Base-by-base conservation (phyloP, 2,329 filamentous ascomycete species). In the Scopulariopsis brevicaulis region DNA sequence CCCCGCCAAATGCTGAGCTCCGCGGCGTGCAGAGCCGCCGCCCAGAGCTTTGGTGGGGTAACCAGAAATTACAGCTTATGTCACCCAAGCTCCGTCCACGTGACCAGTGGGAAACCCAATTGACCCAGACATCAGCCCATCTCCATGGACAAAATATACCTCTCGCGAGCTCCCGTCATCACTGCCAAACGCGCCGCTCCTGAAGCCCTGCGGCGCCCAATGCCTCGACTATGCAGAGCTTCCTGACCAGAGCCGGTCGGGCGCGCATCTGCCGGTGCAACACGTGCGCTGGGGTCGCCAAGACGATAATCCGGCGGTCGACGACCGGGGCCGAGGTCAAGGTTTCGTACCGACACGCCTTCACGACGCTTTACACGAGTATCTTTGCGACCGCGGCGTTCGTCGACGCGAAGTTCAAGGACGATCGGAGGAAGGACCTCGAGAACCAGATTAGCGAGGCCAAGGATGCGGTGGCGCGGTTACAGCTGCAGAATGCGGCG, bases 351-450 rank as follows among this genome's bases (percentile, higher is more conserved):
- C 71, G 77, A 69, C 74, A 84, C 70, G 62, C 84, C 60, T 77
- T 86, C 66, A 88, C 85, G 25, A 81, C 86, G 46, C 81, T 79
- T 67, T 89, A 89, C 65, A 85, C 85, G 28, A 81, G 83, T 37
- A 79, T 86, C 57, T 80, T 88, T 64, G 85, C 83, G 5, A 81
- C 82, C 2, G 85, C 84, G 1, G 78, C 84, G 12, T 73, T 86
- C 3, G 72, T 81, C 34, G 87, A 90, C 67, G 80, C 81, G 6
- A 73, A 75, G 32, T 68, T 72, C 34, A 89, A 89, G 66, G 75
- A 81, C 57, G 73, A 74, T 48, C 75, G 82, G 61, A 76, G 80
- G 53, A 75, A 74, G 61, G 78, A 85, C 62, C 81, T 87, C 73
- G 84, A 90, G 58, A 67, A 70, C 22, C 79, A 81, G 59, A 79